A percentile compares a stretch with the other conserved stretches of the same genome.
phyloP scores from a whole-genome alignment of 2,329 filamentous ascomycete genomes.

The Amylocarpus encephaloides region DNA sequence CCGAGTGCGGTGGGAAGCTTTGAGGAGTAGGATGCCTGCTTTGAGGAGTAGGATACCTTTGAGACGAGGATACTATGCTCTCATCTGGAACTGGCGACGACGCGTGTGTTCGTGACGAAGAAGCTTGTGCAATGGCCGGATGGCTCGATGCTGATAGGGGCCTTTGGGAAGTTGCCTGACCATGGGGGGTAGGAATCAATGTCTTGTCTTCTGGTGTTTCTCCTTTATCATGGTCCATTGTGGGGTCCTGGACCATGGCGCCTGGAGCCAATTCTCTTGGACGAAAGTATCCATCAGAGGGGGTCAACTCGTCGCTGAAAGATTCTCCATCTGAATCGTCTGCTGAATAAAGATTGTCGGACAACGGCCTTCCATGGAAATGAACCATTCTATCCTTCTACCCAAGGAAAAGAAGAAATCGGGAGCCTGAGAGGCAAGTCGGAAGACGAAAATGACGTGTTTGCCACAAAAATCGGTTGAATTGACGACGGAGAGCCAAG shows the following conservation, averaged over 20 bases:
- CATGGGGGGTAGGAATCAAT: constrained; percentile 18
- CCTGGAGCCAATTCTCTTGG: constrained; percentile 12
- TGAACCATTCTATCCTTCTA: not conserved
- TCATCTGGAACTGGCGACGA: constrained; percentile 12
- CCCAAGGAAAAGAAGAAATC: not conserved
- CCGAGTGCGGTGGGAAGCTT: constrained; percentile 10
- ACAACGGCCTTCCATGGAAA: constrained; percentile 17
- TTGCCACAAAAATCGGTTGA: constrained; percentile 2
- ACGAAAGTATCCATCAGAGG: constrained; percentile 29
- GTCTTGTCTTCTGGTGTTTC: constrained; percentile 23
- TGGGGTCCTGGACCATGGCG: constrained; percentile 24
- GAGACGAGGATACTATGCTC: constrained; percentile 7
- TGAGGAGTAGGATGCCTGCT: constrained; percentile 12
- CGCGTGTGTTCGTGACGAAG: constrained; percentile 21
- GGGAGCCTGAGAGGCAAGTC: not conserved
- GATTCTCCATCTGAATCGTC: constrained; percentile 22
- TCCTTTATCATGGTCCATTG: constrained; percentile 17
- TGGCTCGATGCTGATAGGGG: constrained; percentile 14
- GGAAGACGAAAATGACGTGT: not conserved
- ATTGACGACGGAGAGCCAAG: not conserved
- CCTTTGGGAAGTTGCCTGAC: constrained; percentile 11
- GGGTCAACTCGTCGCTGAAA: constrained; percentile 26
- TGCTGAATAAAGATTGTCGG: constrained; percentile 24
- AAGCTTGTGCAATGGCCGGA: constrained; percentile 15
- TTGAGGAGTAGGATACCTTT: constrained; percentile 10